These are phyloP conservation scores for Rhizophagus prolifer DNA, from an alignment of 192 early-diverging fungal genomes.

Conservation along the genomic window DNA sequence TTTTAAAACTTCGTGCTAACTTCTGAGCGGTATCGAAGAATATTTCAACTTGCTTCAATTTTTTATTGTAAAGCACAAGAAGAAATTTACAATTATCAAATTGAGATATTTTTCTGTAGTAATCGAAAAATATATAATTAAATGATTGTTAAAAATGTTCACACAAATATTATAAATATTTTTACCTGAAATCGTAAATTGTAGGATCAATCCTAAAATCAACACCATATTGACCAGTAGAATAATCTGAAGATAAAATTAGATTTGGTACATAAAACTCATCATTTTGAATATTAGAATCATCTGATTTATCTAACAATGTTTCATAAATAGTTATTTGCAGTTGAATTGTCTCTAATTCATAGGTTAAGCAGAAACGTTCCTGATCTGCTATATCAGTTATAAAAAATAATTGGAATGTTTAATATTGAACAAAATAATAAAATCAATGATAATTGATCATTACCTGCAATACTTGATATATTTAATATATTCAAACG, in stretches of 20 bases:
- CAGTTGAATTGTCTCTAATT: background rate
- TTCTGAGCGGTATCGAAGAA: background rate
- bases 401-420: background rate
- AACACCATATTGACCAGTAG: background rate
- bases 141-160: background rate
- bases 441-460: background rate
- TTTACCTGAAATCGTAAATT: background rate
- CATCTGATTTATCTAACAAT: background rate
- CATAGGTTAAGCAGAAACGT: background rate
- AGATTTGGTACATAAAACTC: background rate
- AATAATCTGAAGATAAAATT: background rate
- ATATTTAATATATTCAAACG: background rate
- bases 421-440: background rate
- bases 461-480: background rate
- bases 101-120: background rate
- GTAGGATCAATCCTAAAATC: background rate
- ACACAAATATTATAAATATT: background rate
- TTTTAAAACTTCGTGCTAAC: background rate
- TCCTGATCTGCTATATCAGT: too few species aligned
- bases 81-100: background rate
- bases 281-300: background rate
- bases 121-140: too few species aligned
- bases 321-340: conserved; percentile 1
- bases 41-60: background rate
- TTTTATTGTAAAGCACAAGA: conserved; percentile 3